phyloP scores from a whole-genome alignment of 352 stramenopile species.

The Pythium pectinolyticum region DNA sequence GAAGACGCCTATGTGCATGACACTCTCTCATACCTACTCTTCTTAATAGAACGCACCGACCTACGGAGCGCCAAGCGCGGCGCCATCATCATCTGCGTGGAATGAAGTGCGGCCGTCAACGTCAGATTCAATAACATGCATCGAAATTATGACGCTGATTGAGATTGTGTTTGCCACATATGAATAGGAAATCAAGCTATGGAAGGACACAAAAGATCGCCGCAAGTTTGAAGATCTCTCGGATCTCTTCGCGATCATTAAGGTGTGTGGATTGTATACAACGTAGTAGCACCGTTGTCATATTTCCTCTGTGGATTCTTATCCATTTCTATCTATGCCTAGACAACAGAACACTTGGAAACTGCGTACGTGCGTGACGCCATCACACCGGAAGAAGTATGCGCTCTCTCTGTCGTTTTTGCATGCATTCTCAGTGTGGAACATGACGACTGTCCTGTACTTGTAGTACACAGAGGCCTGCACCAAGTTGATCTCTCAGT shows the following conservation, averaged over 20 bases:
- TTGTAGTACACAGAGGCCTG: slow-evolving; percentile 94
- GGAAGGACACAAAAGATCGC: slow-evolving; percentile 81
- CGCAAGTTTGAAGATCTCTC: slow-evolving; percentile 88
- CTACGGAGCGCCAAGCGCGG: slow-evolving; percentile 4
- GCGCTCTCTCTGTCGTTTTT: slow-evolving; percentile 1
- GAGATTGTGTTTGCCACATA: no score
- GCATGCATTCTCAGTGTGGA: neutral
- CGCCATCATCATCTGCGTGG: slow-evolving; percentile 11
- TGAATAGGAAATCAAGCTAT: slow-evolving; percentile 83
- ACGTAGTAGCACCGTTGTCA: no score
- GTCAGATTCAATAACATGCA: no score
- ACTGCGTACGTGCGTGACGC: slow-evolving; percentile 95
- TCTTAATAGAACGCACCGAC: neutral
- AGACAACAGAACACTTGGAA: slow-evolving; percentile 96
- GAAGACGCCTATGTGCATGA: neutral
- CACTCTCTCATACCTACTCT: no score
- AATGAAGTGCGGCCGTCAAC: slow-evolving; percentile 27
- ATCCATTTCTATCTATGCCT: no score
- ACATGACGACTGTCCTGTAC: neutral
- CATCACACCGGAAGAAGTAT: slow-evolving; percentile 91
- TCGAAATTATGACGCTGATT: no score
- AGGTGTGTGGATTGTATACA: slow-evolving; percentile 42
- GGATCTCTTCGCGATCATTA: slow-evolving; percentile 97
- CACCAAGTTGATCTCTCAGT: slow-evolving; percentile 98
- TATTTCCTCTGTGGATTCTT: no score